A percentile compares a stretch with the other conserved stretches of the same genome.
phyloP scores from a whole-genome alignment of 164 flowering plant species.

The Aristolochia fimbriata region DNA sequence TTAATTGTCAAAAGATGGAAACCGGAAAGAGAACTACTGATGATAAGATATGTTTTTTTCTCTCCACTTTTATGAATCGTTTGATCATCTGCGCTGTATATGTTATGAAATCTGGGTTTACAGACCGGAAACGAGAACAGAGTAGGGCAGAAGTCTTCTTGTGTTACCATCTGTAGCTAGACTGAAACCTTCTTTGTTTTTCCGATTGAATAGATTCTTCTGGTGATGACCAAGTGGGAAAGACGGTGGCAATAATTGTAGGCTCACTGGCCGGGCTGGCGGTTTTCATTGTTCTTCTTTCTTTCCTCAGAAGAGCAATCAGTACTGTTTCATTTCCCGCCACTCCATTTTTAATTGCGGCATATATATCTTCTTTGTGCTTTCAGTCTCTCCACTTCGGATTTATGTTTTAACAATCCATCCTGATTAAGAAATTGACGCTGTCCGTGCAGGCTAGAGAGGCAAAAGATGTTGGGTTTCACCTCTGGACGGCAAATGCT shows the following conservation, averaged over 20 bases:
- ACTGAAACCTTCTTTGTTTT: conserved; percentile 3
- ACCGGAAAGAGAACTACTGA: too few relatives aligned
- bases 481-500: neutral
- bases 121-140: too few relatives aligned
- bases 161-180: neutral
- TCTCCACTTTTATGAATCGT: too few relatives aligned
- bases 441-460: neutral
- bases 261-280: conserved; percentile 68
- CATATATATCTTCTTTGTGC: neutral
- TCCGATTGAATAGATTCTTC: conserved; percentile 33
- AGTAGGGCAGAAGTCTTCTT: neutral
- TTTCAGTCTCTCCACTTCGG: neutral
- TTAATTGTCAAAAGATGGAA: too few relatives aligned
- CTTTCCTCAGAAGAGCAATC: conserved; percentile 44
- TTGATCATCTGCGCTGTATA: too few relatives aligned
- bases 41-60: too few relatives aligned
- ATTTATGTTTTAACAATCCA: too few relatives aligned
- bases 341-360: neutral
- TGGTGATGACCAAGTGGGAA: conserved; percentile 58
- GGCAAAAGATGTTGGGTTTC: conserved; percentile 1
- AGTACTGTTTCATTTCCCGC: conserved; percentile 12
- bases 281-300: conserved; percentile 64
- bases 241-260: conserved; percentile 73
- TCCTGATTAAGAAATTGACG: too few relatives aligned
- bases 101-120: too few relatives aligned